Conservation (phyloP, 2,329 filamentous ascomycete genomes). For the Aspergillus sp. region DNA sequence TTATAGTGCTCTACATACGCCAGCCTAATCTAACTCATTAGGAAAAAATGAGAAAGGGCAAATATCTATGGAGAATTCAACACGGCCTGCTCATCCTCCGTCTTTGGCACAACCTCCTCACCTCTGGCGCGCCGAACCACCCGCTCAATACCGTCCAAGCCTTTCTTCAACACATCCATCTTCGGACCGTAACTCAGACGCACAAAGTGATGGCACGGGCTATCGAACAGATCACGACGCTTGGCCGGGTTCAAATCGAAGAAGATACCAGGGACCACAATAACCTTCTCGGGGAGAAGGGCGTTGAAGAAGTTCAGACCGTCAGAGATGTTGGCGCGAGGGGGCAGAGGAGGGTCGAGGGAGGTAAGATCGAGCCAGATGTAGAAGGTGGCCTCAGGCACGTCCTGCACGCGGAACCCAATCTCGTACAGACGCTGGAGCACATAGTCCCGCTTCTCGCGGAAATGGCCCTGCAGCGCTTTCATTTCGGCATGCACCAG, state of each 20-base stretch:
- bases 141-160: slow-evolving; percentile 75
- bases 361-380: slow-evolving; percentile 61
- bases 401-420: slow-evolving; percentile 75
- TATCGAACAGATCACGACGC: slow-evolving; percentile 85
- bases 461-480: slow-evolving; percentile 82
- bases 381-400: slow-evolving; percentile 91
- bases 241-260: slow-evolving; percentile 91
- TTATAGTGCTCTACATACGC: no score
- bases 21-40: no score
- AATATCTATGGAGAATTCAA: slow-evolving; percentile 15
- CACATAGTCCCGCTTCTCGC: slow-evolving; percentile 86
- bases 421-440: slow-evolving; percentile 70
- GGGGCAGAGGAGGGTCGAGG: slow-evolving; percentile 47
- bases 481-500: slow-evolving; percentile 80
- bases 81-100: slow-evolving; percentile 27
- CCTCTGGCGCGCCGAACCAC: slow-evolving; percentile 51
- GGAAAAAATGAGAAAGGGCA: no score
- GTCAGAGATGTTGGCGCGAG: slow-evolving; percentile 65
- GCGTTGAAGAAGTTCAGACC: slow-evolving; percentile 96
- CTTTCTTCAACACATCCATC: slow-evolving; percentile 69
- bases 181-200: slow-evolving; percentile 75
- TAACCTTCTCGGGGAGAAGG: slow-evolving; percentile 86
- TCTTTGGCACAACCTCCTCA: slow-evolving; percentile 13
- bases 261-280: slow-evolving; percentile 95
- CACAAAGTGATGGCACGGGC: slow-evolving; percentile 87